Base-by-base conservation (phyloP, 2,329 filamentous ascomycete species). In the Diaporthe australafricana region DNA sequence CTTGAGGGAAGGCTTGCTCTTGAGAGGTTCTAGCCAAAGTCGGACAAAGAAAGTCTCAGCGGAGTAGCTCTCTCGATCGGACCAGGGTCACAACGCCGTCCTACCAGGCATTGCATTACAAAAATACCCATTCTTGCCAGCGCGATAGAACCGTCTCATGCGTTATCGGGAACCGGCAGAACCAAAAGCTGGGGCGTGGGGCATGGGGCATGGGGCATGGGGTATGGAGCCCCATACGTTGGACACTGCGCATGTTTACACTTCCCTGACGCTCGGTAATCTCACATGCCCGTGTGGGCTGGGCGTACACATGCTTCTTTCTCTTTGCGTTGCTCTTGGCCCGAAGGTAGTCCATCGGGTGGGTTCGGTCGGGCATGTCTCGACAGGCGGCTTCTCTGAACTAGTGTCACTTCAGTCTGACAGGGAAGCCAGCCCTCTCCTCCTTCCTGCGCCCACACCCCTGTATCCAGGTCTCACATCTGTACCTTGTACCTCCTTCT, bases 381-480 rank as follows among this genome's bases (percentile, higher is more conserved):
- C 56, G 42, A 60, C 53, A 69, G 53, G 53, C 42, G 52, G 45
- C 32, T 50, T 17, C n/a, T 27, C 66, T 40, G 50, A 48, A 38
- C 52, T 68, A 68, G 66, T 68, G 66, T 68, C 52, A 57, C 66
- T 57, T n/a, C 9, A 47, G 48, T 25, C 45, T 68, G 66, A 56
- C 66, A 47, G 66, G 66, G 66, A 56, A 48, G 53, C 53, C 30
- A 40, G 40, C 17, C 40, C n/a, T 69, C 30, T 38, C 56, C 42
- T 69, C 42, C 53, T 69, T 65, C 53, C 56, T 60, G 53, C 53
- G 56, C 17, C 12, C 53, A 69, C 53, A 60, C 53, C 67, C 67
- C 56, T 56, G 53, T 69, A 27, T 6, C 47, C 53, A 60, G 27
- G 25, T 52, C 53, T 30, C 45, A 60, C 52, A 57, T 57, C 45